Conservation (phyloP, 352 stramenopile genomes). For the Thraustotheca clavata region DNA sequence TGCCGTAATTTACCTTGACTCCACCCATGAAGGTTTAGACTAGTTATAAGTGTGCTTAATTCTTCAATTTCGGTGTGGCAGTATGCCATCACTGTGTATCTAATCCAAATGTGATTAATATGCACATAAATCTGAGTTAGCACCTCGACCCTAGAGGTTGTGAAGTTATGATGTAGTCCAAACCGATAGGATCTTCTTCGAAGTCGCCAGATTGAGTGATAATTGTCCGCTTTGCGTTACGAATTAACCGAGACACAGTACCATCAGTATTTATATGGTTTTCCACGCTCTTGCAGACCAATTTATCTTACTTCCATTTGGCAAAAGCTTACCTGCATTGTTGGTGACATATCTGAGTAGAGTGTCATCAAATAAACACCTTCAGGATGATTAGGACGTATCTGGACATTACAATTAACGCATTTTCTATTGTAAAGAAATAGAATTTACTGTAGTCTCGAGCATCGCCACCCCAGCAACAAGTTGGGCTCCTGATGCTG, state of each 20-base stretch:
- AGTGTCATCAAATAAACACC: too few relatives aligned
- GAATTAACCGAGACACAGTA: not conserved
- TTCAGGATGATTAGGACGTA: too few relatives aligned
- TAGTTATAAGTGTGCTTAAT: not conserved
- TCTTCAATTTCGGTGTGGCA: slow-evolving; percentile 10
- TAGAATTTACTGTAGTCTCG: too few relatives aligned
- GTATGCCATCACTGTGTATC: not conserved
- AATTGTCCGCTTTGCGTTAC: not conserved
- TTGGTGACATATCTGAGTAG: too few relatives aligned
- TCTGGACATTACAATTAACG: too few relatives aligned
- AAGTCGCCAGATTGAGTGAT: not conserved
- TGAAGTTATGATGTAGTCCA: not conserved
- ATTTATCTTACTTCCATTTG: too few relatives aligned
- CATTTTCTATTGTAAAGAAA: too few relatives aligned
- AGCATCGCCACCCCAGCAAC: slow-evolving; percentile 16
- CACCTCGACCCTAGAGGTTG: not conserved
- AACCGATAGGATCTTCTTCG: not conserved
- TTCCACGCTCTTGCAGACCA: too few relatives aligned
- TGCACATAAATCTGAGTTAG: not conserved
- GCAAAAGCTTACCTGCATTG: not conserved
- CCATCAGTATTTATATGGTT: slow-evolving; percentile 7
- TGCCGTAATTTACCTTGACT: slow-evolving; percentile 19
- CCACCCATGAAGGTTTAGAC: not conserved
- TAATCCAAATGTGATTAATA: too few relatives aligned
- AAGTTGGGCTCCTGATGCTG: not conserved